Conservation (phyloP, 371 early-diverging fungal genomes). For the Lichtheimia hyalospora region DNA sequence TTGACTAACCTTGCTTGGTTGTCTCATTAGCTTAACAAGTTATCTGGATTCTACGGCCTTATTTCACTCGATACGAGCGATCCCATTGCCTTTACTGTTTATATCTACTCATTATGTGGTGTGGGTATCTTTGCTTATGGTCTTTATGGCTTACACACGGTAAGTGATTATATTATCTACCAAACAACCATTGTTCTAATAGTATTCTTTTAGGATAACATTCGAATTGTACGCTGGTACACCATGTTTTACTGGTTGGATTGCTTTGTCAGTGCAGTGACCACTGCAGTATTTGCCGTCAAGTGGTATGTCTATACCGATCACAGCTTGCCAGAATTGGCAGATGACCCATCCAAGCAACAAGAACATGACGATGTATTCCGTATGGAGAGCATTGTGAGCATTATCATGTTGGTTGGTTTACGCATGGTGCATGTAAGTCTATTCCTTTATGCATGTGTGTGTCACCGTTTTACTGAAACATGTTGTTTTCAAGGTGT, state of each 20-base stretch:
- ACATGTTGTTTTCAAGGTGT: slow-evolving; percentile 23
- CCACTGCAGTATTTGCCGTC: slow-evolving; percentile 33
- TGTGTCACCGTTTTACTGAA: neutral
- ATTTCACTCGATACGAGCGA: slow-evolving; percentile 36
- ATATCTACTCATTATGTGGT: slow-evolving; percentile 33
- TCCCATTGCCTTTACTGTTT: slow-evolving; percentile 22
- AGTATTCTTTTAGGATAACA: slow-evolving; percentile 18
- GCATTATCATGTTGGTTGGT: slow-evolving; percentile 33
- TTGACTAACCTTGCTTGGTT: neutral
- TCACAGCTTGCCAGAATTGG: slow-evolving; percentile 41
- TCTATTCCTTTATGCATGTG: neutral
- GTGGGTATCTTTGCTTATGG: slow-evolving; percentile 33
- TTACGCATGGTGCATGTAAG: slow-evolving; percentile 45
- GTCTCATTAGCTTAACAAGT: slow-evolving; percentile 33
- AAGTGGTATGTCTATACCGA: slow-evolving; percentile 52
- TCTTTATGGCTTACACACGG: slow-evolving; percentile 38
- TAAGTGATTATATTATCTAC: slow-evolving; percentile 3
- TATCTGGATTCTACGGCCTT: slow-evolving; percentile 47
- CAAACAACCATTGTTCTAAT: neutral
- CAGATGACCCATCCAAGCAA: slow-evolving; percentile 24
- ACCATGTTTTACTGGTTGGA: slow-evolving; percentile 48
- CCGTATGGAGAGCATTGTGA: slow-evolving; percentile 38
- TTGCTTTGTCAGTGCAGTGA: slow-evolving; percentile 27
- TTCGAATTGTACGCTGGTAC: slow-evolving; percentile 34
- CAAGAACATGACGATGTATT: slow-evolving; percentile 25